phyloP scores from a whole-genome alignment of 352 stramenopile genomes.

The Globisporangium sylvaticum region DNA sequence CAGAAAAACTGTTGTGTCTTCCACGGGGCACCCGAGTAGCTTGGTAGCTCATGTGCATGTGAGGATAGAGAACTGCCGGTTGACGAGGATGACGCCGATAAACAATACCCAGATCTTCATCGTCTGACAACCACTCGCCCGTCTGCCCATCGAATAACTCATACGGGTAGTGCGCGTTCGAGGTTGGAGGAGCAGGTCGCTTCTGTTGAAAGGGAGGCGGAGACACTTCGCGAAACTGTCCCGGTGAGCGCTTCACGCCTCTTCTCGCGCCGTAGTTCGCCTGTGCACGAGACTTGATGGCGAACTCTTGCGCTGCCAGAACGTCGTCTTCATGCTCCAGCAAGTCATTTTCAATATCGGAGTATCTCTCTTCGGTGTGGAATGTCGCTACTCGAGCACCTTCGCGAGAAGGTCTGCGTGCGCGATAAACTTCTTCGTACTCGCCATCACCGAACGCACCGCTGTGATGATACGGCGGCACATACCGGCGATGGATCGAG shows the following conservation, averaged over 20 bases:
- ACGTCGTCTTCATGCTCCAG: conserved; percentile 15
- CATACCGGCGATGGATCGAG: conserved; percentile 5
- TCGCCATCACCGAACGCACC: neutral
- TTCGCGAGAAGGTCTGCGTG: neutral
- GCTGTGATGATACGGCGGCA: neutral
- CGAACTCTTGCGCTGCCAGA: conserved; percentile 7
- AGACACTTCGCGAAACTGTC: conserved; percentile 3
- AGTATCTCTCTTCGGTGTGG: conserved; percentile 3
- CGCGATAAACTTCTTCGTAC: neutral
- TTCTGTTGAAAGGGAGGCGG: conserved; percentile 5
- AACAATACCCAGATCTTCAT: conserved; percentile 8
- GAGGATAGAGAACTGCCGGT: conserved; percentile 2
- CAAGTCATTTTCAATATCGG: conserved; percentile 6
- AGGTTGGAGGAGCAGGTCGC: neutral
- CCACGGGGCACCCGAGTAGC: neutral
- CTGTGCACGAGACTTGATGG: conserved; percentile 1
- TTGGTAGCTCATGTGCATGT: conserved; percentile 3
- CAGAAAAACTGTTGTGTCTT: neutral
- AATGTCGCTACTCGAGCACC: neutral
- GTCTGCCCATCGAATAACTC: conserved; percentile 7
- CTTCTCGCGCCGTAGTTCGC: conserved; percentile 2
- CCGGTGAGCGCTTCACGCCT: neutral
- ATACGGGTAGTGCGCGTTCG: neutral
- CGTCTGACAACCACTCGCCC: conserved; percentile 16
- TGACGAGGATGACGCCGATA: conserved; percentile 14